Evolutionary conservation across 2,329 filamentous ascomycete genomes (phyloP), one percentile per base, ranked within the genome.

Genomic region (Decorospora gaudefroyi): DNA sequence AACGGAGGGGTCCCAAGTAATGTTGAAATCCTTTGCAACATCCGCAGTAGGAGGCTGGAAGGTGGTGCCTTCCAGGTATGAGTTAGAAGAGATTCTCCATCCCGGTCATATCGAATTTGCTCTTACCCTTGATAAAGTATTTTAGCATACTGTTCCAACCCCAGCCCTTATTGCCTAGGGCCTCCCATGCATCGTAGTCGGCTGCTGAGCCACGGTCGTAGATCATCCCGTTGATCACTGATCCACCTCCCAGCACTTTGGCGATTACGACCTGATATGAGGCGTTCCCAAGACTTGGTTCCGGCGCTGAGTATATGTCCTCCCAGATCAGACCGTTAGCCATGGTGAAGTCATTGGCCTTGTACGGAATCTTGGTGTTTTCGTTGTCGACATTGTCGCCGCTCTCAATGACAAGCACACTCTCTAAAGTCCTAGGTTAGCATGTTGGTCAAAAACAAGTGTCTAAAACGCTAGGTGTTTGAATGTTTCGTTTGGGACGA

Each of bases 151-250:
- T 70, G 25, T 78, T 66, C 78, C 78, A 85, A 1, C 74, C 73
- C 82, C 82, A 85, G 1, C 79, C 81, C 1, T 65, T 48, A 55
- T 84, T 85, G 1, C 81, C 81, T n/a, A 85, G 64, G 27, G 71
- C 66, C 39, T 75, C 76, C 81, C 81, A 85, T 1, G 73, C 74
- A 65, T 84, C 77, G 45, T 70, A 72, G 37, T 71, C 68, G 16
- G 51, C 64, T 16, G 59, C 51, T 19, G 51, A 55, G 9, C 61
- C 70, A 18, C 70, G 56, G 29, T 64, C 62, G 37, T 68, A 71
- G 10, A 64, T 55, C 67, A 73, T 69, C 21, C 67, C 67, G 49
- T 72, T 72, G 37, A 71, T 47, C 6, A 58, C 51, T 6, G 61
- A 62, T 2, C 61, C 61, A 21, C 61, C 61, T 32, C 61, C 61